Evolutionary conservation across 2,329 filamentous ascomycete genomes (phyloP).

Genomic region (Graphiopsis chlorocephala): DNA sequence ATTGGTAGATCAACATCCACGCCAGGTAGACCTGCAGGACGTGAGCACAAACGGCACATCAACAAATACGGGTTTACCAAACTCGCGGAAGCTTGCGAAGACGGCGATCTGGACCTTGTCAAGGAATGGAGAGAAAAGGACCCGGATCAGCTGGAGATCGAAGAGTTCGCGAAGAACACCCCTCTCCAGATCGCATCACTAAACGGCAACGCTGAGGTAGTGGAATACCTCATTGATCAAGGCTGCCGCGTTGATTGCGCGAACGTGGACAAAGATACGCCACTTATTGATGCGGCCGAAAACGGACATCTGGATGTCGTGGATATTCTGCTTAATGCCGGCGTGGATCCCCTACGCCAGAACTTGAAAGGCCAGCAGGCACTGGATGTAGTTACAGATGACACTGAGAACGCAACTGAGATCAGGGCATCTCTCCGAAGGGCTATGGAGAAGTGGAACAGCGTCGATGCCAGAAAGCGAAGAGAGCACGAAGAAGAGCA

Average conservation of each 20-base stretch:
- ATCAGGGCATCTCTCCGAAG: slow-evolving; percentile 51
- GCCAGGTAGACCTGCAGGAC: slow-evolving; percentile 59
- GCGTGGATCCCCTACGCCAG: slow-evolving; percentile 85
- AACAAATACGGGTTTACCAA: slow-evolving; percentile 91
- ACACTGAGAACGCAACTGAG: slow-evolving; percentile 75
- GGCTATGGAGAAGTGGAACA: slow-evolving; percentile 47
- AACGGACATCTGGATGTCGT: slow-evolving; percentile 91
- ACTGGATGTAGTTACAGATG: slow-evolving; percentile 74
- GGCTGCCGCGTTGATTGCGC: slow-evolving; percentile 82
- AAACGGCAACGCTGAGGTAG: slow-evolving; percentile 81
- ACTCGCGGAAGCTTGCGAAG: slow-evolving; percentile 84
- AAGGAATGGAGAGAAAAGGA: slow-evolving; percentile 73
- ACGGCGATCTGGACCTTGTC: slow-evolving; percentile 75
- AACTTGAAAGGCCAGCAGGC: slow-evolving; percentile 93
- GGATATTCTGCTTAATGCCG: slow-evolving; percentile 75
- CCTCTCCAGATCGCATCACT: slow-evolving; percentile 90
- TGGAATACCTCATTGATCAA: slow-evolving; percentile 78
- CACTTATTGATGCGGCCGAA: slow-evolving; percentile 91
- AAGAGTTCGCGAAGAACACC: slow-evolving; percentile 94
- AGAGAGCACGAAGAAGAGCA: slow-evolving; percentile 51
- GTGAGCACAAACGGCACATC: slow-evolving; percentile 71
- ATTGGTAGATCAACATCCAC: slow-evolving; percentile 51
- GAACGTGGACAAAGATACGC: slow-evolving; percentile 76
- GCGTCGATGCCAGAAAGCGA: slow-evolving; percentile 43
- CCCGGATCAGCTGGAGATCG: slow-evolving; percentile 82